Percentiles rank a stretch among this genome's conserved stretches.
These are phyloP conservation scores for Nannochloris sp. DNA, from an alignment of 139 green algal genomes.

Conservation along the genomic window DNA sequence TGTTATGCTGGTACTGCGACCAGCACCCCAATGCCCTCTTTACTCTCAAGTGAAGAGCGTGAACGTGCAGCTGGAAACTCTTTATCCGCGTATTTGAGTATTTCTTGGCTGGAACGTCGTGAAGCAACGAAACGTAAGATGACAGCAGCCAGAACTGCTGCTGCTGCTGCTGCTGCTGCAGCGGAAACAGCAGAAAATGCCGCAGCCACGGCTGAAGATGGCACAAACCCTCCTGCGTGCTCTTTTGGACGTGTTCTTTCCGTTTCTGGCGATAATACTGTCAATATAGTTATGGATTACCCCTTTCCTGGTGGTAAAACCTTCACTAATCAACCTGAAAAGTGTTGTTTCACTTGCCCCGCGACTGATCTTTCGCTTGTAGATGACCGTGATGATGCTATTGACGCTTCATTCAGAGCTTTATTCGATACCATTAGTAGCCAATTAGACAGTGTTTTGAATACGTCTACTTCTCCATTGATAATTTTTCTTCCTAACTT, in stretches of 20 bases:
- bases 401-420: background rate
- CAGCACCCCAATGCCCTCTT: too few relatives aligned
- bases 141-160: background rate
- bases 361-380: background rate
- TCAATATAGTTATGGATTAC: constrained; percentile 17
- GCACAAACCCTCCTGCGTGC: background rate
- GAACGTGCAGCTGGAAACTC: too few relatives aligned
- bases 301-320: background rate
- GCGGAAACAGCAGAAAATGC: background rate
- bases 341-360: constrained; percentile 2
- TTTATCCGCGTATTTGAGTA: too few relatives aligned
- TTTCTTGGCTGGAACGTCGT: too few relatives aligned
- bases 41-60: too few relatives aligned
- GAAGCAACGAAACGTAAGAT: too few relatives aligned
- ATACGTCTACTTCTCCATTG: constrained; percentile 1
- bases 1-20: too few relatives aligned
- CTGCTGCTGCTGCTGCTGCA: background rate
- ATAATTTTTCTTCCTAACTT: constrained; percentile 21
- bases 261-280: background rate
- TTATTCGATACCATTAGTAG: constrained; percentile 15
- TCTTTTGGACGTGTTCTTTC: constrained; percentile 4
- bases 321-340: background rate
- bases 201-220: background rate
- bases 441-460: background rate
- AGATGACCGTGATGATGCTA: background rate